Conservation (phyloP, 2,329 filamentous ascomycete genomes). For the Cladobotryum protrusum region DNA sequence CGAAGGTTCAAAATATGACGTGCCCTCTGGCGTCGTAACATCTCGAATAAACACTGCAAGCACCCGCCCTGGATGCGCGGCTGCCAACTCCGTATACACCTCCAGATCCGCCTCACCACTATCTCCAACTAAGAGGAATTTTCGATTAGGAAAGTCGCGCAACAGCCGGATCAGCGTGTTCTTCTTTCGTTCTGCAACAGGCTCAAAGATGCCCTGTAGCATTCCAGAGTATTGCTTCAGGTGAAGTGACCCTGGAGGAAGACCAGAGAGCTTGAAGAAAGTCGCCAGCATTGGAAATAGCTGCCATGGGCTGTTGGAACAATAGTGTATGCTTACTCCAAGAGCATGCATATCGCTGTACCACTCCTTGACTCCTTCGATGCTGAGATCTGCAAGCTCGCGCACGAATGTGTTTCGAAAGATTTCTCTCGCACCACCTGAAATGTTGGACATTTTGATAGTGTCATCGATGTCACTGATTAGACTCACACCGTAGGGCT, state of each 20-base stretch:
- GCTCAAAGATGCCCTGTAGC: slow-evolving; percentile 96
- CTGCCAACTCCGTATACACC: slow-evolving; percentile 89
- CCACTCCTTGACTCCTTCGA: slow-evolving; percentile 87
- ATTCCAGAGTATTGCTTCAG: slow-evolving; percentile 95
- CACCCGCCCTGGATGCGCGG: slow-evolving; percentile 76
- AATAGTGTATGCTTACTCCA: slow-evolving; percentile 89
- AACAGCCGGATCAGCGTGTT: slow-evolving; percentile 79
- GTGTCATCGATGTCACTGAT: slow-evolving; percentile 99
- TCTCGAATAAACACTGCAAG: slow-evolving; percentile 90
- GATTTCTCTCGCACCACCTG: slow-evolving; percentile 80
- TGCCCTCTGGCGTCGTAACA: slow-evolving; percentile 70
- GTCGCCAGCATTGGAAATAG: slow-evolving; percentile 82
- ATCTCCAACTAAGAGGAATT: slow-evolving; percentile 88
- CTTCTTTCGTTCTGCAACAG: slow-evolving; percentile 91
- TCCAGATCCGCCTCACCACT: slow-evolving; percentile 96
- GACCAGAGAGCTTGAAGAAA: slow-evolving; percentile 72
- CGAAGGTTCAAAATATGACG: slow-evolving; percentile 70
- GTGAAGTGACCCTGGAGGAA: slow-evolving; percentile 87
- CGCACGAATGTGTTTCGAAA: slow-evolving; percentile 94
- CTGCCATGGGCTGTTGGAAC: slow-evolving; percentile 99
- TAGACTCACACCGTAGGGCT: slow-evolving; percentile 74
- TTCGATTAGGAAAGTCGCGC: slow-evolving; percentile 80
- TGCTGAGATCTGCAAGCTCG: slow-evolving; percentile 71
- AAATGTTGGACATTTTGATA: slow-evolving; percentile 90
- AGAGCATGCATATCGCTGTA: slow-evolving; percentile 70